phyloP scores from a whole-genome alignment of 805 yeast genomes.

The Cephaloascus fragrans region DNA sequence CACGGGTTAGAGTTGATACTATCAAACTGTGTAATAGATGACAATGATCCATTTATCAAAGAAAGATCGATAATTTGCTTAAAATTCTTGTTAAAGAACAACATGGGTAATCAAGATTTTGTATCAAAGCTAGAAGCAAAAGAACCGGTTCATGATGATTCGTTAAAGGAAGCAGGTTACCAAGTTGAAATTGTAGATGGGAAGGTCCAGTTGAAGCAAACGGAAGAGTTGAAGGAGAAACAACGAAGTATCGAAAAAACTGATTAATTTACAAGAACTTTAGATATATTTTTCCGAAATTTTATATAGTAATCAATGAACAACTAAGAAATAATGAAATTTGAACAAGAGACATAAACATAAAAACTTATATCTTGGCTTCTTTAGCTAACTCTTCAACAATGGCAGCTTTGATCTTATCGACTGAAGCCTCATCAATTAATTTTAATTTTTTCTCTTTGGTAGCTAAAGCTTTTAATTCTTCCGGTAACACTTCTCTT shows the following conservation, averaged over 20 bases:
- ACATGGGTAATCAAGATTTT: constrained; percentile 62
- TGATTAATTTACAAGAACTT: not conserved
- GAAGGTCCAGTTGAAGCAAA: constrained; percentile 43
- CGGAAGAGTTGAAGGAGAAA: constrained; percentile 14
- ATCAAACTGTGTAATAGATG: constrained; percentile 78
- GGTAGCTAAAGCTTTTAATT: constrained; percentile 60
- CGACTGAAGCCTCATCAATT: constrained; percentile 64
- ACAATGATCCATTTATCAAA: constrained; percentile 78
- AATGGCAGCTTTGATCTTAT: constrained; percentile 66
- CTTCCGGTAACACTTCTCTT: constrained; percentile 80
- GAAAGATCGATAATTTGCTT: constrained; percentile 80
- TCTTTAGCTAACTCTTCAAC: constrained; percentile 48
- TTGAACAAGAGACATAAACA: not conserved
- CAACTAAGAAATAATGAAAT: not conserved
- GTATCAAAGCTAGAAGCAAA: constrained; percentile 73
- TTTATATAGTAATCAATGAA: not conserved
- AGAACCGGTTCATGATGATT: constrained; percentile 47
- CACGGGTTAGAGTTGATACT: constrained; percentile 67
- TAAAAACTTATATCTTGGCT: constrained; percentile 3
- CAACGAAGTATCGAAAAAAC: constrained; percentile 10
- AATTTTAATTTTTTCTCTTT: constrained; percentile 68
- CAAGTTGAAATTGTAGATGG: constrained; percentile 70
- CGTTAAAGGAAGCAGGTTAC: constrained; percentile 62
- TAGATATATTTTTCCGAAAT: not conserved
- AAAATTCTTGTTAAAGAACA: constrained; percentile 54